These are phyloP conservation scores for Paradendryphiella salina DNA, from an alignment of 2,329 filamentous ascomycete genomes.

Conservation along the genomic window DNA sequence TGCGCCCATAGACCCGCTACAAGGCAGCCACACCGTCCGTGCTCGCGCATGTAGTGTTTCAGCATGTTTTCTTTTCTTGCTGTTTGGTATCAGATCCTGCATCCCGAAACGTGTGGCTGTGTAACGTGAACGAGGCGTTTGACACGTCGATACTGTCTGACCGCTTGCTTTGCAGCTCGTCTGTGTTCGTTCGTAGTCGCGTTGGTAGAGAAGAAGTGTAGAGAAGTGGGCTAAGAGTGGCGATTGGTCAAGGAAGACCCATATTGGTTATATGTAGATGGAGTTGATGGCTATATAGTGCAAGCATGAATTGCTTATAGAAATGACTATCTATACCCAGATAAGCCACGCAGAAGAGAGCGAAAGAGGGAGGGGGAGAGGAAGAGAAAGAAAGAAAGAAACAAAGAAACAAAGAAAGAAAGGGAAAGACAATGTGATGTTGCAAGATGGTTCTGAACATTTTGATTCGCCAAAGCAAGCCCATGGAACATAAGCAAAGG, in stretches of 20 bases:
- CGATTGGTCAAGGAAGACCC: too few relatives aligned
- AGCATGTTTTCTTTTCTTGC: slow-evolving; percentile 21
- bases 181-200: background rate
- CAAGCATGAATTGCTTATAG: too few relatives aligned
- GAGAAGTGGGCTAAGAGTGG: background rate
- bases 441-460: background rate
- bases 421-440: background rate
- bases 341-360: too few relatives aligned
- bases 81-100: slow-evolving; percentile 23
- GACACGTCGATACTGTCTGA: slow-evolving; percentile 13
- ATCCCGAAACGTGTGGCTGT: slow-evolving; percentile 12
- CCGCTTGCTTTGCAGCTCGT: background rate
- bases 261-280: too few relatives aligned
- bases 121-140: slow-evolving; percentile 10
- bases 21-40: background rate
- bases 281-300: too few relatives aligned
- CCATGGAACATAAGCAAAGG: slow-evolving; percentile 2
- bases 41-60: slow-evolving; percentile 26
- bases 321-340: too few relatives aligned
- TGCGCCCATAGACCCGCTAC: background rate
- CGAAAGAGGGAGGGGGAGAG: too few relatives aligned
- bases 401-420: background rate
- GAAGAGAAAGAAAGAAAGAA: background rate
- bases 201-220: background rate
- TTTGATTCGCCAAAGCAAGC: slow-evolving; percentile 6